phyloP scores from a whole-genome alignment of 495 filamentous ascomycete species.

The Niebla homalea region DNA sequence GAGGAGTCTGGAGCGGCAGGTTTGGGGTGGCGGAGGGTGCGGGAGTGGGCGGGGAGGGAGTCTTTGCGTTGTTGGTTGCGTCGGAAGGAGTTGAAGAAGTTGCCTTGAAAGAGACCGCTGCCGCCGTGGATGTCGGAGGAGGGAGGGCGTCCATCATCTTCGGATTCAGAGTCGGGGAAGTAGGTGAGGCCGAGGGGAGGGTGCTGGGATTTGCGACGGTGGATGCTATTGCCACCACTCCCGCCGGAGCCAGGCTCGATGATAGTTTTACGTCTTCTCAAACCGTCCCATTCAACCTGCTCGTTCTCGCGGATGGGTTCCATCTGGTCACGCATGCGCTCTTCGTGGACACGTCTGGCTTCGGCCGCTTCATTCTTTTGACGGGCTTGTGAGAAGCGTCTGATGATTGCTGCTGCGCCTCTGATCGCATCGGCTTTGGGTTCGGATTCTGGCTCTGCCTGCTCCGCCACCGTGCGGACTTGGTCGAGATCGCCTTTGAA shows the following conservation, averaged over 20 bases:
- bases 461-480: slow-evolving; percentile 84
- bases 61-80: slow-evolving; percentile 28
- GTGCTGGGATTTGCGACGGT: slow-evolving; percentile 42
- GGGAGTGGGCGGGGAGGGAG: slow-evolving; percentile 4
- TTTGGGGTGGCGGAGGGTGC: slow-evolving; percentile 11
- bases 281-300: slow-evolving; percentile 82
- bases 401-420: slow-evolving; percentile 78
- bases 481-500: slow-evolving; percentile 91
- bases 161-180: slow-evolving; percentile 55
- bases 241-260: slow-evolving; percentile 35
- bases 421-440: slow-evolving; percentile 95
- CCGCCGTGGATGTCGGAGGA: slow-evolving; percentile 14
- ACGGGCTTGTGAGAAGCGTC: slow-evolving; percentile 63
- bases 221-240: slow-evolving; percentile 17
- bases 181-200: slow-evolving; percentile 81
- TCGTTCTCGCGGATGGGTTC: slow-evolving; percentile 64
- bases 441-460: slow-evolving; percentile 87
- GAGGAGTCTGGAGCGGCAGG: not conserved
- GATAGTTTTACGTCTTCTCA: slow-evolving; percentile 70
- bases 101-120: slow-evolving; percentile 21
- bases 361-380: slow-evolving; percentile 73
- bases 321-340: slow-evolving; percentile 56
- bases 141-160: slow-evolving; percentile 21
- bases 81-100: slow-evolving; percentile 47
- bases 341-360: slow-evolving; percentile 62